Evolutionary conservation across 176 grass and related monocot genomes (phyloP), one percentile per base, ranked within the genome.

Genomic region (Aegilops bicornis): DNA sequence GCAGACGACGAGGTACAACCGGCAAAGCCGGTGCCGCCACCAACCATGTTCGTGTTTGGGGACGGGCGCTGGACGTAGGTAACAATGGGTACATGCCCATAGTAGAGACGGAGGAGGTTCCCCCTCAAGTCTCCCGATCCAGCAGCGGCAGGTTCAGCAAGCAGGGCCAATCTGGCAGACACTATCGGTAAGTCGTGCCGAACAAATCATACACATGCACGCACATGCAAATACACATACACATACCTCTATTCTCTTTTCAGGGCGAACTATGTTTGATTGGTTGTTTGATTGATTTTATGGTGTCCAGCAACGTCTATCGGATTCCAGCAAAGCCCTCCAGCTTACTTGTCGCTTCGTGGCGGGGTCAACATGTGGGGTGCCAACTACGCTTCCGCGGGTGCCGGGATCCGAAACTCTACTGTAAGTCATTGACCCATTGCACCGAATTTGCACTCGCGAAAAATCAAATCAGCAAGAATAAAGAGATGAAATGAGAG

Each of bases 71-170:
- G 8, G 88, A 90, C 40, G 88, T 86, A 5, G 56, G 88, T 31
- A 89, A 86, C 37, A 89, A 89, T 29, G 80, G 86, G 75, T 77
- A 81, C 66, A 32, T 89, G 29, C 76, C 74, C 16, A 10, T 13
- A 0, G 43, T 12, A 13, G 43, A 47, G 0, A 47, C 43, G 43
- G 43, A 47, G 43, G 43, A 47, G 43, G 43, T 13, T 11, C 43
- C 43, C 11, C 43, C 43, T 13, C 43, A 47, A 47, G 11, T 47
- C 43, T 47, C 43, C 43, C 10, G 12, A 47, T 47, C 43, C 3
- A 47, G 43, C 43, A 47, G 43, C 2, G 90, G 32, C 32, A 33
- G 32, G 32, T 33, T 33, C 32, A 33, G 32, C 32, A 33, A 33
- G n/a, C 32, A 3, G 32, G 64, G 86, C 86, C 69, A 89, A 86